Evolutionary conservation across 2,329 filamentous ascomycete genomes (phyloP).

Genomic region (Hypomyces rosellus): DNA sequence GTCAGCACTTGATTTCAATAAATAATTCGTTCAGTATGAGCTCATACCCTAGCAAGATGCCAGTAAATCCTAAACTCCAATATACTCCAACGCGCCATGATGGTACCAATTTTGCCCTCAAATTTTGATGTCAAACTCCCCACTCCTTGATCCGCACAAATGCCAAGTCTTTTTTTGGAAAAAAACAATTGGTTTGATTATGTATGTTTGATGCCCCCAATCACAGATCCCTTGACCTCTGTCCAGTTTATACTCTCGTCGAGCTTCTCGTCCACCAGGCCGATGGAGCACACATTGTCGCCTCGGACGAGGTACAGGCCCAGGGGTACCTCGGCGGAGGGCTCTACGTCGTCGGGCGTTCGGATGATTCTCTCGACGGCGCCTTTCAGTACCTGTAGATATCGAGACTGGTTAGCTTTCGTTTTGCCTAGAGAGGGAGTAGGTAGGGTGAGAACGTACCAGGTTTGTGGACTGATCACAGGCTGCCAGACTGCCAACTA

Average conservation of each 20-base stretch:
- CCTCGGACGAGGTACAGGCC: constrained; percentile 89
- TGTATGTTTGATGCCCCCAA: constrained; percentile 77
- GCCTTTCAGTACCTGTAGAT: constrained; percentile 62
- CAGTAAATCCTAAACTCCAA: neutral
- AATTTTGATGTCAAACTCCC: neutral
- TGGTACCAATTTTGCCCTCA: constrained; percentile 9
- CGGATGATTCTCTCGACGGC: constrained; percentile 88
- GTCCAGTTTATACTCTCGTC: constrained; percentile 90
- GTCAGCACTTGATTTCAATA: constrained; percentile 12
- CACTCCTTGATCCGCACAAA: constrained; percentile 2
- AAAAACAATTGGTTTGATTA: constrained; percentile 21
- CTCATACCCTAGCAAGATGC: constrained; percentile 15
- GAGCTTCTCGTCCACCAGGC: constrained; percentile 81
- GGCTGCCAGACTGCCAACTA: constrained; percentile 75
- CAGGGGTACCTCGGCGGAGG: constrained; percentile 72
- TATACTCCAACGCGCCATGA: constrained; percentile 12
- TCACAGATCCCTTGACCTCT: constrained; percentile 76
- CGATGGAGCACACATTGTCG: constrained; percentile 88
- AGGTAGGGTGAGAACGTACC: constrained; percentile 31
- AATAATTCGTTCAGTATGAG: constrained; percentile 5
- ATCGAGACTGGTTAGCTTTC: constrained; percentile 13
- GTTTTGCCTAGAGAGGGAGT: neutral
- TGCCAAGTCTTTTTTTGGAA: neutral
- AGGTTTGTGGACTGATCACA: constrained; percentile 92
- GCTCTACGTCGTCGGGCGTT: constrained; percentile 73